Percentiles rank a stretch among this genome's conserved stretches.
phyloP scores from a whole-genome alignment of 805 yeast species.

The Monosporozyma siamensis region DNA sequence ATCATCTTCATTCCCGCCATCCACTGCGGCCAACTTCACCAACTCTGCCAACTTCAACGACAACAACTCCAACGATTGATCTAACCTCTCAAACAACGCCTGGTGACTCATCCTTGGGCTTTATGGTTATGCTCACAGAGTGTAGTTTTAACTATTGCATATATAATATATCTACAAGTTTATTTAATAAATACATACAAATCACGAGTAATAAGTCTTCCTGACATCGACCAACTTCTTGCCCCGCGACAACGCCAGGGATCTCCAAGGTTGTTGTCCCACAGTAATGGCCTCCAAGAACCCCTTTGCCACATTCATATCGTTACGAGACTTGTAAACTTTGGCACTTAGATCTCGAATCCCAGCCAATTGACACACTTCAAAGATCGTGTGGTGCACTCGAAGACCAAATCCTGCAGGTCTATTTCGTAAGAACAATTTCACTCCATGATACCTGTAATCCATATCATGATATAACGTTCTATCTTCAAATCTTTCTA shows the following conservation, averaged over 20 bases:
- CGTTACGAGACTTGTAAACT: slow-evolving; percentile 85
- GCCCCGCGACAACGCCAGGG: slow-evolving; percentile 85
- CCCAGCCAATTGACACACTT: slow-evolving; percentile 87
- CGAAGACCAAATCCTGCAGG: slow-evolving; percentile 92
- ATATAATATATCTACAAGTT: too few species aligned
- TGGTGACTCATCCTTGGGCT: slow-evolving; percentile 22
- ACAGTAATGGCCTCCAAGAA: slow-evolving; percentile 69
- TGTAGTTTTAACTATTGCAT: too few species aligned
- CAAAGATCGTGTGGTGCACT: slow-evolving; percentile 82
- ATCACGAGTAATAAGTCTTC: slow-evolving; percentile 81
- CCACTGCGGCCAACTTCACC: slow-evolving; percentile 21
- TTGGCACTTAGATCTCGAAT: slow-evolving; percentile 89
- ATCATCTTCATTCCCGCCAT: slow-evolving; percentile 10
- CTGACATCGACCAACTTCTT: slow-evolving; percentile 90
- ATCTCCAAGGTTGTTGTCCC: slow-evolving; percentile 74
- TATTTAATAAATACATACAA: too few species aligned
- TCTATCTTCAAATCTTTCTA: slow-evolving; percentile 85
- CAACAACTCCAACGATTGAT: slow-evolving; percentile 23
- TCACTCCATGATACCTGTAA: slow-evolving; percentile 79
- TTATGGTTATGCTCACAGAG: background rate
- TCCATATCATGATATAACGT: slow-evolving; percentile 81
- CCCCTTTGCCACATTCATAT: slow-evolving; percentile 89
- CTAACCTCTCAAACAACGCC: slow-evolving; percentile 24
- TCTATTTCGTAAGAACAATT: slow-evolving; percentile 71
- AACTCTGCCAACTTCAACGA: slow-evolving; percentile 24